Conservation (phyloP, 768 basidiomycete genomes). For the Trametes cubensis region DNA sequence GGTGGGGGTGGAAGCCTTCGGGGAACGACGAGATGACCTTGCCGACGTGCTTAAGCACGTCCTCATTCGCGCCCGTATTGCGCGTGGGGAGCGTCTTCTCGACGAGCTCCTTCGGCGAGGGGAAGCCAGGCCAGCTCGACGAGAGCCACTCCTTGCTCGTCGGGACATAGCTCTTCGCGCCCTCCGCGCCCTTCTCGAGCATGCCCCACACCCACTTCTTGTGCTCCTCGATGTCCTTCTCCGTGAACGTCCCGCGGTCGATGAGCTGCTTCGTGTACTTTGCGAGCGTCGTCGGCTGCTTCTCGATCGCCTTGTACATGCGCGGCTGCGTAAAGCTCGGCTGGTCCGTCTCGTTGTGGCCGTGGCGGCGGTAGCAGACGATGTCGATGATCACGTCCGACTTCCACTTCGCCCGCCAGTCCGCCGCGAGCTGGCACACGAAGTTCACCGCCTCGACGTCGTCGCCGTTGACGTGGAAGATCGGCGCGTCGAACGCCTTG, state of each 20-base stretch:
- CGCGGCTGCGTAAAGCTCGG: constrained; percentile 97
- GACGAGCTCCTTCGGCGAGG: constrained; percentile 92
- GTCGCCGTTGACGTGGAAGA: constrained; percentile 99
- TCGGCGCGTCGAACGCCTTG: constrained; percentile 96
- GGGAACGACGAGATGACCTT: constrained; percentile 87
- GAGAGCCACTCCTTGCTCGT: constrained; percentile 97
- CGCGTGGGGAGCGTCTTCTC: constrained; percentile 91
- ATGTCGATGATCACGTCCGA: constrained; percentile 99
- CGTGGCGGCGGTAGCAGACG: constrained; percentile 97
- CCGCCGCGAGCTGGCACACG: constrained; percentile 96
- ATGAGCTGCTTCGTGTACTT: constrained; percentile 91
- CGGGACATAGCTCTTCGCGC: constrained; percentile 94
- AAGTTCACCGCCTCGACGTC: constrained; percentile 98
- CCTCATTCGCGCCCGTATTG: constrained; percentile 77
- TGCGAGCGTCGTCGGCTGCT: constrained; percentile 88
- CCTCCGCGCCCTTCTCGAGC: constrained; percentile 91
- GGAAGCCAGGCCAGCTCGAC: constrained; percentile 97
- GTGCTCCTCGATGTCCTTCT: constrained; percentile 96
- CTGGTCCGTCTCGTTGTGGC: constrained; percentile 99
- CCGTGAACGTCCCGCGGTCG: constrained; percentile 90
- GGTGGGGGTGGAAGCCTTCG: constrained; percentile 81
- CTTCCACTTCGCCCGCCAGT: constrained; percentile 98
- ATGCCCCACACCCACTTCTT: constrained; percentile 99
- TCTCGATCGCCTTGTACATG: constrained; percentile 97
- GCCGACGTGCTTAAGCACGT: constrained; percentile 82